Percentiles rank a stretch among this genome's conserved stretches.
phyloP scores from a whole-genome alignment of 2,329 filamentous ascomycete genomes.

The Plenodomus lindquistii region DNA sequence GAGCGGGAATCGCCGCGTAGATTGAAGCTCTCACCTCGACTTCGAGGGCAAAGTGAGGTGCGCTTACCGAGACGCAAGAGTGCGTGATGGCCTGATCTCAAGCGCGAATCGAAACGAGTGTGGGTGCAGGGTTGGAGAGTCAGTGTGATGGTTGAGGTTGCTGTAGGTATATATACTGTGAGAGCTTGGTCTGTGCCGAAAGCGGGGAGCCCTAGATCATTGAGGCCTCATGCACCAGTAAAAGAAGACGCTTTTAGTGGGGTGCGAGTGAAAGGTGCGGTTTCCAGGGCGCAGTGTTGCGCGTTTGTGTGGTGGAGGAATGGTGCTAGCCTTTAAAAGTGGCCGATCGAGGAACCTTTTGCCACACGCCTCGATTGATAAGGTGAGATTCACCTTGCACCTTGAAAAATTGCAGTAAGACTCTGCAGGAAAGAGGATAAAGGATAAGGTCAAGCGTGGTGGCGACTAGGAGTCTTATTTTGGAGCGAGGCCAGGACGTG shows the following conservation, averaged over 20 bases:
- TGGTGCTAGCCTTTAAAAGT: not conserved
- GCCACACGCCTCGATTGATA: not conserved
- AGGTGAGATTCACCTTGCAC: not conserved
- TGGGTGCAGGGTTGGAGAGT: slow-evolving; percentile 5
- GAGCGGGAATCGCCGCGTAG: not conserved
- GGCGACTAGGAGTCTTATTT: not conserved
- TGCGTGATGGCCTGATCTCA: not conserved
- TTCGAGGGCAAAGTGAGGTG: not conserved
- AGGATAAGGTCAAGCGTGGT: not conserved
- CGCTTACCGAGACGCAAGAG: not conserved
- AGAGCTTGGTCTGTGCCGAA: not conserved
- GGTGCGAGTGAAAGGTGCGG: not conserved
- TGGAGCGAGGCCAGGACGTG: not conserved
- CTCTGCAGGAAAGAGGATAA: not conserved
- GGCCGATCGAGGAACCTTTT: not conserved
- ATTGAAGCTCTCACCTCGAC: not conserved
- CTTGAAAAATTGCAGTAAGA: not conserved
- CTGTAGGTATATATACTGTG: not conserved
- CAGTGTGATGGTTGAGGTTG: not conserved
- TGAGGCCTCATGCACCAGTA: not conserved
- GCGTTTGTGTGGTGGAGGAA: not conserved
- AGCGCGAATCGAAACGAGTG: not conserved
- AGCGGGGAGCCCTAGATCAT: not conserved
- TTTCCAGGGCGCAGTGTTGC: not conserved
- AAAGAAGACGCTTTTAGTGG: not conserved